Evolutionary conservation across 108 stramenopile genomes (phyloP).

Genomic region (Poteriospumella lacustris): DNA sequence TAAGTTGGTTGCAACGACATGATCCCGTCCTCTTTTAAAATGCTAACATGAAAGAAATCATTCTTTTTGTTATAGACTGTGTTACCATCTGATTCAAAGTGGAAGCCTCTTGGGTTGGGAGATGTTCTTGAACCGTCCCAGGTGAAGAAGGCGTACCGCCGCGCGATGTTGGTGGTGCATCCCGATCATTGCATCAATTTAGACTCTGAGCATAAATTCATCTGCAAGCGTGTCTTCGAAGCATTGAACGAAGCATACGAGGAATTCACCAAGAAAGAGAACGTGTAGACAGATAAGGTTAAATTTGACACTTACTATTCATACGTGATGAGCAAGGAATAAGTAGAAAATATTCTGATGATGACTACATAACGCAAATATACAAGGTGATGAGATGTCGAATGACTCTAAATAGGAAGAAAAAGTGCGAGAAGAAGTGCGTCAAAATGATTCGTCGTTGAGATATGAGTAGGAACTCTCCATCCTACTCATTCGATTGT

Average conservation of each 20-base stretch:
- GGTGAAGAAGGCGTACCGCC: constrained; percentile 74
- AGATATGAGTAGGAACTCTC: too few relatives aligned
- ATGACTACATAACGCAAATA: too few relatives aligned
- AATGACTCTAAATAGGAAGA: too few relatives aligned
- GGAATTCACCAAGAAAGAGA: constrained; percentile 47
- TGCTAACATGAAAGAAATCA: background rate
- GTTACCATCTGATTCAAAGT: constrained; percentile 73
- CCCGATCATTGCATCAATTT: constrained; percentile 78
- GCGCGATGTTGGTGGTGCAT: constrained; percentile 89
- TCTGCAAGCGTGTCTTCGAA: constrained; percentile 87
- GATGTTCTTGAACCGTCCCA: constrained; percentile 81
- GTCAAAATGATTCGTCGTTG: too few relatives aligned
- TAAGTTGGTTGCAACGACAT: constrained; percentile 4
- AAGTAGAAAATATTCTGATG: too few relatives aligned
- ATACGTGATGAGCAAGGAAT: too few relatives aligned
- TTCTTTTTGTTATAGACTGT: constrained; percentile 63
- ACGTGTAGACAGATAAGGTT: background rate
- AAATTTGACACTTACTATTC: too few relatives aligned
- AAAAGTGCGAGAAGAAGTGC: too few relatives aligned
- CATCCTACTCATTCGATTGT: too few relatives aligned
- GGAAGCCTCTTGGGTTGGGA: constrained; percentile 82
- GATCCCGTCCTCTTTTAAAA: background rate
- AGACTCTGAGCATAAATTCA: constrained; percentile 76
- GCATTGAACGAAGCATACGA: constrained; percentile 79
- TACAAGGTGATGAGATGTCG: too few relatives aligned